A percentile compares a stretch with the other conserved stretches of the same genome.
These are phyloP conservation scores for Rhododendron henanense DNA, from an alignment of 148 eudicot genomes.

Conservation along the genomic window DNA sequence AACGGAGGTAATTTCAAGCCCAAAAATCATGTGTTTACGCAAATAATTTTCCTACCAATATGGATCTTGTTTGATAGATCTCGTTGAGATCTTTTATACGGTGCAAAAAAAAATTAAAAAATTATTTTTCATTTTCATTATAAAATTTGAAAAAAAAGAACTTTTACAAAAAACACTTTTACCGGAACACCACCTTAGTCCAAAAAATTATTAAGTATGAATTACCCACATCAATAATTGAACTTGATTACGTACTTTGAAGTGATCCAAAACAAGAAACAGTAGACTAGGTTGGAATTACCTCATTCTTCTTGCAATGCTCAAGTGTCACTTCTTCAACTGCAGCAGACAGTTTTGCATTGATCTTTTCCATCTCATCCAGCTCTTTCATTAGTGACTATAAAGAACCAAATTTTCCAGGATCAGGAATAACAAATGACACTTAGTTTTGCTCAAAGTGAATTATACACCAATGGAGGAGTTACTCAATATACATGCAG, in stretches of 20 bases:
- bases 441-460: not conserved
- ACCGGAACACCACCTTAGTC: too few relatives aligned
- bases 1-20: too few relatives aligned
- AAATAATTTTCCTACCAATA: too few relatives aligned
- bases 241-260: not conserved
- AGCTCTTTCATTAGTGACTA: constrained; percentile 74
- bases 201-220: not conserved
- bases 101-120: too few relatives aligned
- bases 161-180: too few relatives aligned
- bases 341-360: constrained; percentile 77
- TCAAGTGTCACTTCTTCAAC: constrained; percentile 89
- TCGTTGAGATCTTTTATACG: too few relatives aligned
- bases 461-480: not conserved
- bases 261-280: not conserved
- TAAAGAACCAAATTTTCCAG: not conserved
- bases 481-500: not conserved
- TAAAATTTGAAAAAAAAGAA: too few relatives aligned
- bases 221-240: not conserved
- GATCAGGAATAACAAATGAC: not conserved
- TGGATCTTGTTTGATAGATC: too few relatives aligned
- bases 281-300: constrained; percentile 16
- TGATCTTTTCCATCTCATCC: constrained; percentile 85
- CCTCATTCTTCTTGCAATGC: constrained; percentile 91
- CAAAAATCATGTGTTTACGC: too few relatives aligned
- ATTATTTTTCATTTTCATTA: too few relatives aligned